Percentiles rank a stretch among this genome's conserved stretches.
Conservation (phyloP, 1,284 basidiomycete species). For the Tylopilus sp. region DNA sequence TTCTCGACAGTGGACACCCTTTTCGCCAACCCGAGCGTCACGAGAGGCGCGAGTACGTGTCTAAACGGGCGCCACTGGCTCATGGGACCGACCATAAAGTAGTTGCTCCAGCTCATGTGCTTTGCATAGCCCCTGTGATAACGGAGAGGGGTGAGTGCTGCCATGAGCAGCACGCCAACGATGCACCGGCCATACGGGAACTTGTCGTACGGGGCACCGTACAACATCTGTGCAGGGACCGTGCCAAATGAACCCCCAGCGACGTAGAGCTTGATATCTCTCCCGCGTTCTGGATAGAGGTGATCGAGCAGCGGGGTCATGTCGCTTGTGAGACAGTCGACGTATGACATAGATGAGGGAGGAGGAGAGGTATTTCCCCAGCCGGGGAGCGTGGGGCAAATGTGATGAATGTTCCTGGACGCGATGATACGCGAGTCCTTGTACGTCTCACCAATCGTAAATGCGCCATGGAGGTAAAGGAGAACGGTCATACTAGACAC, state of each 20-base stretch:
- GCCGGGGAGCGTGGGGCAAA: constrained; percentile 52
- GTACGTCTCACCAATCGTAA: constrained; percentile 44
- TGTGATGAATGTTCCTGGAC: constrained; percentile 41
- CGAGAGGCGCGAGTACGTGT: constrained; percentile 32
- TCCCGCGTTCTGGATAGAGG: constrained; percentile 42
- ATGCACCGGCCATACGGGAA: constrained; percentile 50
- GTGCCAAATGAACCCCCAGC: constrained; percentile 54
- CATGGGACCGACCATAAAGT: constrained; percentile 45
- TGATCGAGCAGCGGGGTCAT: constrained; percentile 47
- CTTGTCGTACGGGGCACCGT: constrained; percentile 45
- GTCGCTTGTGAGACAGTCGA: constrained; percentile 44
- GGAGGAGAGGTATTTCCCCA: constrained; percentile 52
- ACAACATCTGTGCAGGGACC: constrained; percentile 53
- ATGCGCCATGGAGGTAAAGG: constrained; percentile 52
- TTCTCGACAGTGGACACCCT: constrained; percentile 39
- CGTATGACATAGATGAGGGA: constrained; percentile 35
- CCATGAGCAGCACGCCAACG: constrained; percentile 45
- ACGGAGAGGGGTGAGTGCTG: constrained; percentile 45
- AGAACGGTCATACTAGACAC: constrained; percentile 44
- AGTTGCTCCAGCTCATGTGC: constrained; percentile 43
- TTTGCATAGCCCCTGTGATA: constrained; percentile 44
- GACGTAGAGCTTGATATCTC: constrained; percentile 45
- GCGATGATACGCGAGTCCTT: constrained; percentile 33
- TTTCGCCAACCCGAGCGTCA: constrained; percentile 31
- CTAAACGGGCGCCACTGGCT: constrained; percentile 41